Conservation (phyloP, 768 basidiomycete species). For the Rhodotorula taiwanensis region DNA sequence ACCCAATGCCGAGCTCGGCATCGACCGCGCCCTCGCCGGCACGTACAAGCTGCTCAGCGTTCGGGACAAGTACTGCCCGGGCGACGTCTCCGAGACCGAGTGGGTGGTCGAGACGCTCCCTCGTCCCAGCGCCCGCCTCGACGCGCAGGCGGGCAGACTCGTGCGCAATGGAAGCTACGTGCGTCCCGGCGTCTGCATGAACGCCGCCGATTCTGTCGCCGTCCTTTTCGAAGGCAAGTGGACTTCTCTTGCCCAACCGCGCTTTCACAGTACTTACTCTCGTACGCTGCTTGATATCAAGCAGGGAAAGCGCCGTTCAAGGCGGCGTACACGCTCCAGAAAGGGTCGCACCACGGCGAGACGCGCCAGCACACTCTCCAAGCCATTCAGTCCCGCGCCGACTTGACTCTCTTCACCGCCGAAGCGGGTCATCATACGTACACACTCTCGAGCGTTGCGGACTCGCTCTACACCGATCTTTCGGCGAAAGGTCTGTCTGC, state of each 20-base stretch:
- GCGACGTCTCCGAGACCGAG: constrained; percentile 56
- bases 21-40: constrained; percentile 36
- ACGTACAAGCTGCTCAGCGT: constrained; percentile 52
- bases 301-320: constrained; percentile 34
- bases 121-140: constrained; percentile 65
- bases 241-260: background rate
- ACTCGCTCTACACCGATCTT: constrained; percentile 34
- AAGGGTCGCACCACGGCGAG: constrained; percentile 21
- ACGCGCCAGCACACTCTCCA: constrained; percentile 21
- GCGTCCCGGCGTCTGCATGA: constrained; percentile 20
- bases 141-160: constrained; percentile 40
- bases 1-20: constrained; percentile 27
- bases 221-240: constrained; percentile 12
- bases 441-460: constrained; percentile 36
- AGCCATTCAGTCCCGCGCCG: constrained; percentile 36
- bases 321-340: constrained; percentile 29
- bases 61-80: constrained; percentile 76
- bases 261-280: background rate
- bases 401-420: constrained; percentile 37
- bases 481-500: constrained; percentile 16
- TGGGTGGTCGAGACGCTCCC: constrained; percentile 75
- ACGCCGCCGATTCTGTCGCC: constrained; percentile 10
- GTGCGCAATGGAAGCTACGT: constrained; percentile 21
- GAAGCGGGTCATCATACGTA: constrained; percentile 36
- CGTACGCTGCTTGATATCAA: background rate